Base-by-base conservation (phyloP, 768 basidiomycete genomes). In the Termitomyces bulborhizus region DNA sequence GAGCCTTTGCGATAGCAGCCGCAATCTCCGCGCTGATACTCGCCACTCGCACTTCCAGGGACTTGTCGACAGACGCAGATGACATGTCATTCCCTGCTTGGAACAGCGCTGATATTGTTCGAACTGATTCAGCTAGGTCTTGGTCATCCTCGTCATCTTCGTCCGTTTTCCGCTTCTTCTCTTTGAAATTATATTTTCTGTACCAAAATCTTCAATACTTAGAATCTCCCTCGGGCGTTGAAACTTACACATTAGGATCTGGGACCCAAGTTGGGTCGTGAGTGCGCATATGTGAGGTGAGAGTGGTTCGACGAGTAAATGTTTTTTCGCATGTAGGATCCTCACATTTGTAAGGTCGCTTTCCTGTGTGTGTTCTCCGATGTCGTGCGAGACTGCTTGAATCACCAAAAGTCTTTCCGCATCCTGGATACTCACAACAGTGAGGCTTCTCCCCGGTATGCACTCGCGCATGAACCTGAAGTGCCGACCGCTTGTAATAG, bases 401-500 rank as follows among this genome's bases (percentile, higher is more conserved):
- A 67, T 96, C 93, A 46, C 89, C 85, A 71, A 95, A 96, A 0
- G 88, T 89, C 73, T 89, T 92, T 47, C 79, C 81, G 69, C 93
- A 96, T 7, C 83, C 88, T 3, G 88, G 88, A 67, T 93, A 92
- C 73, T 92, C 90, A 72, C 93, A 96, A 47, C 77, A 81, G 68
- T 96, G 93, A 9, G 93, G 93, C 63, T 92, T 90, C 73, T 96
- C 93, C 39, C 93, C 93, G 4, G 93, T 94, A 66, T 96, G 93
- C 3, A 93, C 90, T 18, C 93, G 85, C 49, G 79, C 76, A 68
- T 96, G 93, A 1, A 96, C 93, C 57, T 90, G 90, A 55, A 96
- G 74, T 27, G 93, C 93, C 18, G 92, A 94, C 52, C 90, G 84
- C 89, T 96, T 68, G 57, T 58, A 56, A 59, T 62, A 50, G 26